Base-by-base conservation (phyloP, 768 basidiomycete genomes). In the Suillus placidus region DNA sequence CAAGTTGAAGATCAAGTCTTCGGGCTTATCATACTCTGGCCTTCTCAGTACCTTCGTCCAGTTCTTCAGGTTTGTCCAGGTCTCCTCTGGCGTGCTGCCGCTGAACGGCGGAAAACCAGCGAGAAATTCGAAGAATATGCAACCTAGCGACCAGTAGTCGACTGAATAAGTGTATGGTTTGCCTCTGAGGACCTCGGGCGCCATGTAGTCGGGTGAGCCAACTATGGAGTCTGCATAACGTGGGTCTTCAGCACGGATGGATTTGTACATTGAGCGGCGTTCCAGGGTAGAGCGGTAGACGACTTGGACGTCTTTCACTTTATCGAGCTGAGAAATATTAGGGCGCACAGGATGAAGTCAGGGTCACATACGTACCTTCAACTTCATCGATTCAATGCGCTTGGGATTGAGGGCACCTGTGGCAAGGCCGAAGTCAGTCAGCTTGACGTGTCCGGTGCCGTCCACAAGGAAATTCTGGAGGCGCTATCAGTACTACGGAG, bases 61-160 rank as follows among this genome's bases (percentile, higher is more conserved):
- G 76, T 98, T 98, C 79, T 98, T 98, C 67, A 99, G 80, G 78
- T 99, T 99, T 18, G 94, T 94, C 97, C 97, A 99, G 0, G 97
- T 99, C 78, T 99, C 97, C 69, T 99, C 95, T 0, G 95, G 92
- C 0, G 92, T 95, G 47, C 91, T 87, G 20, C 97, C 97, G 56
- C 94, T 97, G 81, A 99, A 99, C 2, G 97, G 97, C 14, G 97
- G 97, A 80, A 97, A 99, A 34, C 97, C 97, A 1, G 94, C 92
- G 18, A 97, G 82, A 77, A 97, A 96, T 80, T 99, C 97, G 79
- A 98, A 99, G 32, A 99, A 81, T 71, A 99, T 99, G 77, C 97
- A 99, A 7, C 97, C 97, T 9, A 99, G 85, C 1, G 95, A 97
- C 97, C 97, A 99, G 71, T 92, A 99, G 79, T 99, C 97, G 57